Percentiles rank a stretch among this genome's conserved stretches.
Evolutionary conservation across 176 grass and related monocot species (phyloP).

Genomic region (Aegilops umbellulata): DNA sequence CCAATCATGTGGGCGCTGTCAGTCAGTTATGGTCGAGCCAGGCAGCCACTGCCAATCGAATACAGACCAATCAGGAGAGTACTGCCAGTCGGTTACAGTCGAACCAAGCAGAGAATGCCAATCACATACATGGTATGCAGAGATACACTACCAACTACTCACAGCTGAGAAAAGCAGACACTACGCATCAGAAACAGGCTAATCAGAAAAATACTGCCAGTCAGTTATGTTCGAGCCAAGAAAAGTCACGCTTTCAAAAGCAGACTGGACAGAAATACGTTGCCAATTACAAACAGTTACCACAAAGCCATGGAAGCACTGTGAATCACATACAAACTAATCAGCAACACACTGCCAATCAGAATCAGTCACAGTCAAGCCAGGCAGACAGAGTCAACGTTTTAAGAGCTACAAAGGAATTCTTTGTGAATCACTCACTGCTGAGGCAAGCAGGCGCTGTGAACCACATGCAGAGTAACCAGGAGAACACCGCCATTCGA

Average conservation of each 20-base stretch:
- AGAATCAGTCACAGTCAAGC: not conserved
- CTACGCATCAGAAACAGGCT: not conserved
- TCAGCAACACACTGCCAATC: not conserved
- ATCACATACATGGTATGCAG: constrained; percentile 14
- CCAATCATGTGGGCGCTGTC: not conserved
- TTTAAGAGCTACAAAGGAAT: constrained; percentile 5
- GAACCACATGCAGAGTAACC: constrained; percentile 11
- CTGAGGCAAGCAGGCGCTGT: not conserved
- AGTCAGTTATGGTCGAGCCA: constrained; percentile 13
- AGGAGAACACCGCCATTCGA: not conserved
- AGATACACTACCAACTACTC: constrained; percentile 6
- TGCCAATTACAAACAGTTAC: constrained; percentile 2
- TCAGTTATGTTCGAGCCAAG: constrained; percentile 7
- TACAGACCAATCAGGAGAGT: constrained; percentile 2
- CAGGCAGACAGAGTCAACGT: not conserved
- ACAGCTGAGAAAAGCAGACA: constrained; percentile 21
- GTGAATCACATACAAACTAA: not conserved
- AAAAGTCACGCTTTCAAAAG: not conserved
- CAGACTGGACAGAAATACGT: not conserved
- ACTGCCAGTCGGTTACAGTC: not conserved
- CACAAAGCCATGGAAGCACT: not conserved
- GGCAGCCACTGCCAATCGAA: not conserved
- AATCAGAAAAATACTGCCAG: constrained; percentile 17
- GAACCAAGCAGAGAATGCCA: constrained; percentile 13
- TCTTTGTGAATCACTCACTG: constrained; percentile 7